Evolutionary conservation across 352 stramenopile species (phyloP), one percentile per base, ranked within the genome.

Genomic region (Globisporangium nagaii): DNA sequence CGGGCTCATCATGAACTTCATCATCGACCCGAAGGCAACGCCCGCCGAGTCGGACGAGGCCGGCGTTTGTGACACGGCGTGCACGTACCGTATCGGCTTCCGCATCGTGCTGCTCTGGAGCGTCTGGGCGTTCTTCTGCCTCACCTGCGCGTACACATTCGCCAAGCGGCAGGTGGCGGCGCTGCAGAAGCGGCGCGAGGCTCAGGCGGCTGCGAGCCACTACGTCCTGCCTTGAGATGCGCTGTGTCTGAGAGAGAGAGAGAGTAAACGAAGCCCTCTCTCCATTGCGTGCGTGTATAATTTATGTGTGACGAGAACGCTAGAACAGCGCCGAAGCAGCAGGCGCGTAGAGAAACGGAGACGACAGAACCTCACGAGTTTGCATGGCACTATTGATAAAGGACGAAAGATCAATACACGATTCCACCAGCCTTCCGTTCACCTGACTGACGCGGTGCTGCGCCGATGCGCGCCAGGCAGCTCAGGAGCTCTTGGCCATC

Each of bases 1-100:
- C 20, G 82, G 82, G 0, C 65, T 90, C 32, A 84, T 90, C 56
- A 92, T 92, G 82, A 84, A 86, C 63, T 70, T 90, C 49, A 86
- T 93, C 45, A 71, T 93, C 42, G 66, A 71, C 54, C 57, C 71
- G 13, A 63, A 59, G 22, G 62, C 47, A n/a, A n/a, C n/a, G 13
- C 65, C 77, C 36, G 45, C 43, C 3, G 61, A 63, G 27, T 39
- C 44, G 11, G 69, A 70, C 39, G 36, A 61, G 2, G 65, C 41
- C 25, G 47, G 45, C 36, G 63, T 62, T 17, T 90, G 79, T 58
- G 77, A 90, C 42, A 70, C 69, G 49, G 82, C 79, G 13, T 93
- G 79, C 59, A 93, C 79, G 4, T 93, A 93, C 60, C 79, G 82
- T 46, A 70, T 88, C 36, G 82, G 82, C 45, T 93, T 90, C 65